Conservation (phyloP, 2,329 filamentous ascomycete species). For the Bipolaris oryzae region DNA sequence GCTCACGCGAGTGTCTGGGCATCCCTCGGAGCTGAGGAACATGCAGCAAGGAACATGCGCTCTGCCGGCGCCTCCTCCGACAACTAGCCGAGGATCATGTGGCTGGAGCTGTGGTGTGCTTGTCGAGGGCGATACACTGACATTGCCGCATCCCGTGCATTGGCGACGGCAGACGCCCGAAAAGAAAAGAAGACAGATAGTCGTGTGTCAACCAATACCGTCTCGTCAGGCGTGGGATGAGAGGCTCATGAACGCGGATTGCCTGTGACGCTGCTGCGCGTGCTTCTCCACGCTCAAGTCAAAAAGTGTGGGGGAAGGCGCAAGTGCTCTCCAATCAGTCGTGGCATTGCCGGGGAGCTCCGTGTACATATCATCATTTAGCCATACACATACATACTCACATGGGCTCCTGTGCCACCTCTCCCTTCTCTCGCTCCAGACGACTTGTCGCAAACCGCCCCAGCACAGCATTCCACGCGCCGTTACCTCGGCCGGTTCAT, state of each 20-base stretch:
- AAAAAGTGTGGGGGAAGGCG: constrained; percentile 37
- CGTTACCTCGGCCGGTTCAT: constrained; percentile 38
- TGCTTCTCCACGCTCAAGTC: constrained; percentile 38
- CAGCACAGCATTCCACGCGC: constrained; percentile 6
- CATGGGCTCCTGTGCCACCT: constrained; percentile 2
- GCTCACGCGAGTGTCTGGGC: constrained; percentile 28
- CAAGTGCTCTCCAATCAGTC: constrained; percentile 23
- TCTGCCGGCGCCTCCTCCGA: constrained; percentile 17
- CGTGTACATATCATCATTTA: constrained; percentile 16
- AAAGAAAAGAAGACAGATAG: constrained; percentile 4
- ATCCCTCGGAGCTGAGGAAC: constrained; percentile 33
- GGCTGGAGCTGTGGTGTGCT: constrained; percentile 26
- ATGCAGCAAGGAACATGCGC: constrained; percentile 17
- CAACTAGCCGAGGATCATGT: constrained; percentile 27
- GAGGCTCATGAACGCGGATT: background rate
- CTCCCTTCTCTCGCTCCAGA: background rate
- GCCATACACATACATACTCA: background rate
- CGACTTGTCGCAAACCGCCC: constrained; percentile 6
- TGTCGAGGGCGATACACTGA: constrained; percentile 15
- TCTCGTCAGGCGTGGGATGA: constrained; percentile 27
- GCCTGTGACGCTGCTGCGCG: constrained; percentile 20
- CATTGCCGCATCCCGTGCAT: background rate
- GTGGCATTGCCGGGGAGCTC: constrained; percentile 21
- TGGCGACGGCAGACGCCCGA: background rate
- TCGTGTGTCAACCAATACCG: constrained; percentile 18